phyloP scores from a whole-genome alignment of 768 basidiomycete species.

The Trametes sanguinea region DNA sequence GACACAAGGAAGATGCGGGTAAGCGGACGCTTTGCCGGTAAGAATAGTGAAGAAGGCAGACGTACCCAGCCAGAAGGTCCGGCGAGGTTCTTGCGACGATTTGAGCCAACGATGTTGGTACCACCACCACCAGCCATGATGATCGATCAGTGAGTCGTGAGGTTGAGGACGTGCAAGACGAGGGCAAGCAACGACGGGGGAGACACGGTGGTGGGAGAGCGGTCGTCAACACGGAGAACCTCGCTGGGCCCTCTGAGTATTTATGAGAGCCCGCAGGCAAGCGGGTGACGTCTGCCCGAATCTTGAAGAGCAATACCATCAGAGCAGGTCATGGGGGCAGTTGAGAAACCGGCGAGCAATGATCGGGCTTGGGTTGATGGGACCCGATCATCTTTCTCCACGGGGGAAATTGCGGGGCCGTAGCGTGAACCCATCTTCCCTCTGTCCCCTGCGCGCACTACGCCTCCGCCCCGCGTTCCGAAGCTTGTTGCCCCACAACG shows the following conservation, averaged over 20 bases:
- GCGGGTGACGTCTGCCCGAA: background rate
- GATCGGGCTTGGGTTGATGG: constrained; percentile 1
- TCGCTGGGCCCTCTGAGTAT: background rate
- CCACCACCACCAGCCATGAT: constrained; percentile 49
- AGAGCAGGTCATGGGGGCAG: constrained; percentile 10
- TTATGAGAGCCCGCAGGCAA: constrained; percentile 3
- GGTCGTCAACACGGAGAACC: background rate
- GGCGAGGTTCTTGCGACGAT: constrained; percentile 54
- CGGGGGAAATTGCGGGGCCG: constrained; percentile 12
- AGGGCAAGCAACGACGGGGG: background rate
- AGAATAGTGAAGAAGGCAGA: background rate
- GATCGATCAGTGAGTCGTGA: background rate
- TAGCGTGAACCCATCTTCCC: background rate
- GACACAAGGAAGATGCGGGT: constrained; percentile 8
- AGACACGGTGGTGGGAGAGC: background rate
- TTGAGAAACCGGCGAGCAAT: background rate
- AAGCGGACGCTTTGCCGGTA: background rate
- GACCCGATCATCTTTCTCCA: constrained; percentile 4
- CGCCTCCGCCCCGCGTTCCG: background rate
- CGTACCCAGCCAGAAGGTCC: constrained; percentile 71
- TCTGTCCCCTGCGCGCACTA: background rate
- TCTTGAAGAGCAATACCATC: background rate
- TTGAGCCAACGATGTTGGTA: constrained; percentile 39
- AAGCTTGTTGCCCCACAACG: background rate
- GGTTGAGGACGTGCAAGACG: background rate